A percentile compares a stretch with the other conserved stretches of the same genome.
These are phyloP conservation scores for Xylaria sp. DNA, from an alignment of 2,329 filamentous ascomycete species.

Conservation along the genomic window DNA sequence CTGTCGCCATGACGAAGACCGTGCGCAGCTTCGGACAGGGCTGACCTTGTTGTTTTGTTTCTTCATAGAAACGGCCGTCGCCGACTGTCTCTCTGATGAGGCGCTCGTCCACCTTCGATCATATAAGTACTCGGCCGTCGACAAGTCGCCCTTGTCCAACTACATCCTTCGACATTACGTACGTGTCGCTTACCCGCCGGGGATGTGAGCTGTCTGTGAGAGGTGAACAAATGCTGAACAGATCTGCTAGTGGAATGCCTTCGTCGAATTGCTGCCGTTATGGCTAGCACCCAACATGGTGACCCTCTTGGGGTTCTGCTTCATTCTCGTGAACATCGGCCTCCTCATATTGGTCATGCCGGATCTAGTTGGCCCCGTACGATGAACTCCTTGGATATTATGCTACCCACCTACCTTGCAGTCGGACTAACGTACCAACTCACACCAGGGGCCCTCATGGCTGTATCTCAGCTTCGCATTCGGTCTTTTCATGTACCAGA, in stretches of 20 bases:
- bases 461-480: slow-evolving; percentile 93
- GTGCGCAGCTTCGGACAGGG: slow-evolving; percentile 1
- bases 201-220: neutral
- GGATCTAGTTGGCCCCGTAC: slow-evolving; percentile 81
- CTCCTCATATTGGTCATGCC: slow-evolving; percentile 74
- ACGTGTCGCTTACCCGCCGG: slow-evolving; percentile 37
- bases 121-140: slow-evolving; percentile 97
- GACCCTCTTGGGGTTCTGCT: slow-evolving; percentile 89
- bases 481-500: slow-evolving; percentile 97
- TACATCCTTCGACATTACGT: slow-evolving; percentile 96
- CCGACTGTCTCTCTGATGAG: slow-evolving; percentile 80
- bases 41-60: slow-evolving; percentile 10
- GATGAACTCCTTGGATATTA: slow-evolving; percentile 30
- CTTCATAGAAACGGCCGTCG: slow-evolving; percentile 48
- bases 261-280: slow-evolving; percentile 84
- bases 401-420: neutral
- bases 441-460: slow-evolving; percentile 71
- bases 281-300: slow-evolving; percentile 99
- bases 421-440: slow-evolving; percentile 7
- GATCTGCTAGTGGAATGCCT: slow-evolving; percentile 79
- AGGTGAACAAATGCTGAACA: slow-evolving; percentile 22
- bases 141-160: slow-evolving; percentile 88
- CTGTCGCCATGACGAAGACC: neutral
- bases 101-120: slow-evolving; percentile 84
- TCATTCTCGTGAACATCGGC: slow-evolving; percentile 79